A percentile compares a stretch with the other conserved stretches of the same genome.
These are phyloP conservation scores for Venturia aucupariae DNA, from an alignment of 2,329 filamentous ascomycete species.

Conservation along the genomic window DNA sequence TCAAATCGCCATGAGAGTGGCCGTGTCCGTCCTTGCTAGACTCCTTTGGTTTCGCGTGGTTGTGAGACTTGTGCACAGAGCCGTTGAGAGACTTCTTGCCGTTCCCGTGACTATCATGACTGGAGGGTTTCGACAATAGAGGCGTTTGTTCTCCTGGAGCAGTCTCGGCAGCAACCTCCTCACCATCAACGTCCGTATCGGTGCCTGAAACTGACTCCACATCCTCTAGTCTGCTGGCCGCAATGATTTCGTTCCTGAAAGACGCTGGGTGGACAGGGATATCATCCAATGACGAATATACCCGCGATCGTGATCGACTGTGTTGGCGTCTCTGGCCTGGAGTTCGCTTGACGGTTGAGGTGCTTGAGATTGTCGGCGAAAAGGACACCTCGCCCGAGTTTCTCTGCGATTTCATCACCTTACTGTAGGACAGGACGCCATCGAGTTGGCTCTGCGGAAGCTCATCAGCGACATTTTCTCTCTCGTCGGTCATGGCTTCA, in stretches of 20 bases:
- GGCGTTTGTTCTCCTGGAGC: slow-evolving; percentile 28
- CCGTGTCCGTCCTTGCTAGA: slow-evolving; percentile 53
- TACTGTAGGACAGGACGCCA: slow-evolving; percentile 24
- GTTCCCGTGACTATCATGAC: slow-evolving; percentile 20
- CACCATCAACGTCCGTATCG: slow-evolving; percentile 46
- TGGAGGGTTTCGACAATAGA: slow-evolving; percentile 28
- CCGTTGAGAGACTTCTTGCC: slow-evolving; percentile 16
- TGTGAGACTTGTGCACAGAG: slow-evolving; percentile 21
- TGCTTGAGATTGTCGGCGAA: neutral
- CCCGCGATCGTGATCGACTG: slow-evolving; percentile 48
- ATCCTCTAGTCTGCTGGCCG: slow-evolving; percentile 57
- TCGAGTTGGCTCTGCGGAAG: slow-evolving; percentile 54
- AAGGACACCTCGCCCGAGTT: slow-evolving; percentile 7
- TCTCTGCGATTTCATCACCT: neutral
- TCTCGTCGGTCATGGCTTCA: slow-evolving; percentile 45
- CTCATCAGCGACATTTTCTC: slow-evolving; percentile 51
- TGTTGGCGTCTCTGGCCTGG: slow-evolving; percentile 44
- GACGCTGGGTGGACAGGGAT: slow-evolving; percentile 82
- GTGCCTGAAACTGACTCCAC: slow-evolving; percentile 46
- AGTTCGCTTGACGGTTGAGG: neutral
- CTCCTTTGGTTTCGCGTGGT: slow-evolving; percentile 21
- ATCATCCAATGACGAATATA: slow-evolving; percentile 49
- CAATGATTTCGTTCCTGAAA: slow-evolving; percentile 87
- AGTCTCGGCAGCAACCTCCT: slow-evolving; percentile 18
- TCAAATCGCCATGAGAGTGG: slow-evolving; percentile 80